phyloP scores from a whole-genome alignment of 306 rosid species.

The Argentina anserina region DNA sequence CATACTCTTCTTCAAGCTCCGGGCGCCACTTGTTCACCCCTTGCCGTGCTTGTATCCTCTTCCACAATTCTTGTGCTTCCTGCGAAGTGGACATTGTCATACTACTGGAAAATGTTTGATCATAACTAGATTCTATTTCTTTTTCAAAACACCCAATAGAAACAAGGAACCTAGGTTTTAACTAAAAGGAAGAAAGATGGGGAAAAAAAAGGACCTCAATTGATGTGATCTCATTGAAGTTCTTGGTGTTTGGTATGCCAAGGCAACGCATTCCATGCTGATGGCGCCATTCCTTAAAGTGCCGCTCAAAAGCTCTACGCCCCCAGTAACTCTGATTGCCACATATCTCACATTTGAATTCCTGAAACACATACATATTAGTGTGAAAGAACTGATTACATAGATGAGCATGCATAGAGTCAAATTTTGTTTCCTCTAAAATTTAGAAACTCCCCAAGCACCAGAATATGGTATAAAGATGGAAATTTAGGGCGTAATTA shows the following conservation, averaged over 20 bases:
- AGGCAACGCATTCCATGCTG: slow-evolving; percentile 99
- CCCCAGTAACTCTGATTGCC: slow-evolving; percentile 99
- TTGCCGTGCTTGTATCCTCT: slow-evolving; percentile 81
- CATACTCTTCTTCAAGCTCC: slow-evolving; percentile 97
- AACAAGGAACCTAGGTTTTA: neutral
- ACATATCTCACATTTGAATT: slow-evolving; percentile 95
- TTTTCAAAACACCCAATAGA: too few relatives aligned
- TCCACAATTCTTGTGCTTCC: slow-evolving; percentile 98
- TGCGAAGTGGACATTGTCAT: slow-evolving; percentile 32
- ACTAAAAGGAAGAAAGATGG: neutral
- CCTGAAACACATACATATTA: slow-evolving; percentile 50
- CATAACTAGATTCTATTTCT: neutral
- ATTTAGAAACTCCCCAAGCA: neutral
- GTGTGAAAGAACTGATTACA: neutral
- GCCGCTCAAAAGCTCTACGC: slow-evolving; percentile 95
- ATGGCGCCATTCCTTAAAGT: slow-evolving; percentile 99
- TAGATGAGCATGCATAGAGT: neutral
- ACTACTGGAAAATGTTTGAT: neutral
- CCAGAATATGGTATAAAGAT: neutral
- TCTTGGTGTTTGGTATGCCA: slow-evolving; percentile 96
- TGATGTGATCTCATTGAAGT: slow-evolving; percentile 93
- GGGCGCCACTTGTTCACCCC: slow-evolving; percentile 98
- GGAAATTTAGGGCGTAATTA: slow-evolving; percentile 5
- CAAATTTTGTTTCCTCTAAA: neutral
- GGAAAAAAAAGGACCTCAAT: slow-evolving; percentile 67